Conservation (phyloP, 108 stramenopile genomes). For the Skeletonema potamos region DNA sequence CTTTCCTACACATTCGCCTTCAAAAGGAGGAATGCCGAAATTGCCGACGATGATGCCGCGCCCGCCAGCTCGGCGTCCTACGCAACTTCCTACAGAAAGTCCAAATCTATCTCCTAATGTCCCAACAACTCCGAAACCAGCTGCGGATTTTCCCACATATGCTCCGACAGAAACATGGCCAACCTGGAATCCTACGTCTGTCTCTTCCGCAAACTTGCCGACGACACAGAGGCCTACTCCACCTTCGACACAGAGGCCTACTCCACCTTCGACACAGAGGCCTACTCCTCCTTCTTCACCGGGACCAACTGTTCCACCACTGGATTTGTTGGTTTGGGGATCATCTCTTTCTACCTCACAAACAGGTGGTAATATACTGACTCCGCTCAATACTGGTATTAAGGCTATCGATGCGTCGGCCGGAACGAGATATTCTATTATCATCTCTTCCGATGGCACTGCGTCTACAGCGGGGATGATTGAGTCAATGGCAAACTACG, state of each 20-base stretch:
- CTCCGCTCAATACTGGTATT: conserved; percentile 8
- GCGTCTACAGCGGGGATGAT: conserved; percentile 28
- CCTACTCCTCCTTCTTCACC: conserved; percentile 14
- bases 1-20: conserved; percentile 21
- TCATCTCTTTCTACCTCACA: conserved; percentile 23
- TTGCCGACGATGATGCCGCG: not conserved
- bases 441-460: conserved; percentile 19
- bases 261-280: conserved; percentile 3
- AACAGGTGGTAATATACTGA: conserved; percentile 2
- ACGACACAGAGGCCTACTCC: conserved; percentile 7
- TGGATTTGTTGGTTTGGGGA: conserved; percentile 42
- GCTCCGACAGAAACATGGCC: not conserved
- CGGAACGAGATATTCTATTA: conserved; percentile 38
- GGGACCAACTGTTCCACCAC: conserved; percentile 26
- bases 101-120: not conserved
- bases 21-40: not conserved
- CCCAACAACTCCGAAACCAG: not conserved
- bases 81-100: not conserved
- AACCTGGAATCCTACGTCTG: not conserved
- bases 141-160: not conserved
- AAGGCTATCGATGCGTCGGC: conserved; percentile 24
- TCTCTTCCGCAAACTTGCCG: not conserved
- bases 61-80: not conserved
- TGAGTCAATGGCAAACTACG: conserved; percentile 13
- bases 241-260: conserved; percentile 8